These are phyloP conservation scores for Colletotrichum navitas DNA, from an alignment of 2,329 filamentous ascomycete species.

Conservation along the genomic window DNA sequence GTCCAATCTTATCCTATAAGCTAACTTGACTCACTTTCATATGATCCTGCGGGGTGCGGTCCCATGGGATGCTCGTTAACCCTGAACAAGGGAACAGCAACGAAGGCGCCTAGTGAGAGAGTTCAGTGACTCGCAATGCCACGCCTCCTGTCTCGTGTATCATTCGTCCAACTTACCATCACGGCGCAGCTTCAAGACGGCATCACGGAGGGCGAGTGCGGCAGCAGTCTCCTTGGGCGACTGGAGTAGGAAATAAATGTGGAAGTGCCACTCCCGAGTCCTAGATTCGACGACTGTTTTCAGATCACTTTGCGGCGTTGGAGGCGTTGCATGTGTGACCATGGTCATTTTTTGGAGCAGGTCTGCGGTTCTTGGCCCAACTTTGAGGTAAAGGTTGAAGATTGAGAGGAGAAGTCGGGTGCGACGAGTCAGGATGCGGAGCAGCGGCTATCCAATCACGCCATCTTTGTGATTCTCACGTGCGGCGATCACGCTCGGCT, in stretches of 20 bases:
- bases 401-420: not conserved
- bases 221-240: constrained; percentile 50
- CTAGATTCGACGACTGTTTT: constrained; percentile 49
- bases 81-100: constrained; percentile 50
- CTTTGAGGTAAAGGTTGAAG: not conserved
- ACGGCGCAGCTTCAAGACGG: constrained; percentile 50
- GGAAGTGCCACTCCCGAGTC: constrained; percentile 52
- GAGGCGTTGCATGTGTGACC: constrained; percentile 40
- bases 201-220: constrained; percentile 51
- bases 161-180: constrained; percentile 45
- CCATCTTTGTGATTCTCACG: constrained; percentile 15
- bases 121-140: not conserved
- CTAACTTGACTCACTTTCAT: constrained; percentile 48
- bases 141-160: rapidly evolving
- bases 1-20: not conserved
- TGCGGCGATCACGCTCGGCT: constrained; percentile 14
- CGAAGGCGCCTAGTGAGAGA: constrained; percentile 48
- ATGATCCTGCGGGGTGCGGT: constrained; percentile 52
- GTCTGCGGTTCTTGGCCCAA: not conserved
- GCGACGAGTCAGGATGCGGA: constrained; percentile 15
- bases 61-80: constrained; percentile 52
- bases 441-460: constrained; percentile 17
- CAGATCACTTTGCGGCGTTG: constrained; percentile 46
- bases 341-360: constrained; percentile 20
- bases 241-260: constrained; percentile 52